Base-by-base conservation (phyloP, 176 grass and related monocot species). In the Rhynchospora breviuscula region DNA sequence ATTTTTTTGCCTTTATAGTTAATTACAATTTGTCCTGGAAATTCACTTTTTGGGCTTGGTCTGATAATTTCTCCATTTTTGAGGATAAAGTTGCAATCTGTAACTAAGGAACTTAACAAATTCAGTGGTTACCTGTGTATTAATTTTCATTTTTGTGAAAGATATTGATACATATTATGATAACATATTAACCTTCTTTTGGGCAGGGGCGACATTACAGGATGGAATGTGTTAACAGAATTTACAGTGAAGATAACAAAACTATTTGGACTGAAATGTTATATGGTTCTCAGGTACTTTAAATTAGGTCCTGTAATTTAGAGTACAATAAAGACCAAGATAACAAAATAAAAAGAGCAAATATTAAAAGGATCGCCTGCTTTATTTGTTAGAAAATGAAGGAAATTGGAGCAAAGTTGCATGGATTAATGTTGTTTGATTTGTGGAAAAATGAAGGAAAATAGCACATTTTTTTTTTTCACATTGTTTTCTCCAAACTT, bases 251-350 rank as follows among this genome's bases (percentile, higher is more conserved):
- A 29, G 85, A 85, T 59, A 98, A 98, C 82, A 89, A 87, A 90
- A 98, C 95, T 82, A 40, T 93, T 47, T 98, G 95, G 95, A 89
- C 86, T 15, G 58, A 83, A 9, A 87, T 93, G 83, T 88, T 98
- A 66, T 98, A 98, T 89, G 95, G 95, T 46, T 84, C 92, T 79
- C 95, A 98, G 95, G 95, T 98, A 86, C 70, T 93, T 23, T 79
- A 79, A 12, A 18, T 88, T 19, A 73, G 4, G 9, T 62, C 29
- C 7, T 17, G n/a, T 57, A 15, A 14, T 58, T 43, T 58, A 29
- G 35, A 52, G 10, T 31, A 33, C n/a, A 54, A 53, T 33, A 63
- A 61, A 43, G 7, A 22, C 1, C 25, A 25, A 63, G 25, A 81
- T 44, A 43, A 58, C 52, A 59, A 61, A 79, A 45, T 19, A 63